Evolutionary conservation across 1,284 basidiomycete genomes (phyloP), one percentile per base, ranked within the genome.

Genomic region (Tausonia pullulans): DNA sequence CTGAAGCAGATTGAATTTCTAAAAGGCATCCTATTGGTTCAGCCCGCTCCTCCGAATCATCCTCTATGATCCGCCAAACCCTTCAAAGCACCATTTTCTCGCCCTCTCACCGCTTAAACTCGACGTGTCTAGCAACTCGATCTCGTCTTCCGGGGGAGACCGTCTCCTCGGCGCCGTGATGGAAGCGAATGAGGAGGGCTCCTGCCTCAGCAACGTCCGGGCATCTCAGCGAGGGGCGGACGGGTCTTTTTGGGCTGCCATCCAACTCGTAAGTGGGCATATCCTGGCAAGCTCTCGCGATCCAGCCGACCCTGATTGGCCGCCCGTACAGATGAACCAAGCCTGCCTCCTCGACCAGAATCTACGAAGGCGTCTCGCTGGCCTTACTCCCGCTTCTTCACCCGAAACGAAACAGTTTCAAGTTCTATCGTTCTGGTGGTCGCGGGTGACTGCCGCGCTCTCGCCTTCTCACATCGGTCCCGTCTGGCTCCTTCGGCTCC

Each of bases 61-160:
- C 58, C 14, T 65, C 40, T 68, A 66, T 58, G 50, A 55, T 14
- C 59, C 63, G 11, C 69, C 69, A n/a, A 64, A 67, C 50, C 58
- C 65, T 7, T 48, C 50, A 5, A 62, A 65, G 44, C 60, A 68
- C 8, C 68, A 68, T 13, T 70, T 68, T 14, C 55, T 68, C 10
- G 39, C 67, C 7, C 46, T 68, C 10, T 46, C 57, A 27, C 62
- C 68, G 3, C 27, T 65, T 40, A 44, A 67, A 50, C 63, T 67
- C 7, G 58, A 58, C 49, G 51, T 60, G 13, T 46, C 55, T 2
- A 50, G 8, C 46, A 48, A 45, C 16, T 44, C 39, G 27, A 27
- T 27, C 27, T 52, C 51, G 11, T 16, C 13, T 16, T 13, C 55
- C 41, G 43, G 39, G 9, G 39, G 43, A 41, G 39, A 39, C 14